Percentiles rank a stretch among this genome's conserved stretches.
phyloP scores from a whole-genome alignment of 202 grass and related monocot species.

The Zoysia matrella region DNA sequence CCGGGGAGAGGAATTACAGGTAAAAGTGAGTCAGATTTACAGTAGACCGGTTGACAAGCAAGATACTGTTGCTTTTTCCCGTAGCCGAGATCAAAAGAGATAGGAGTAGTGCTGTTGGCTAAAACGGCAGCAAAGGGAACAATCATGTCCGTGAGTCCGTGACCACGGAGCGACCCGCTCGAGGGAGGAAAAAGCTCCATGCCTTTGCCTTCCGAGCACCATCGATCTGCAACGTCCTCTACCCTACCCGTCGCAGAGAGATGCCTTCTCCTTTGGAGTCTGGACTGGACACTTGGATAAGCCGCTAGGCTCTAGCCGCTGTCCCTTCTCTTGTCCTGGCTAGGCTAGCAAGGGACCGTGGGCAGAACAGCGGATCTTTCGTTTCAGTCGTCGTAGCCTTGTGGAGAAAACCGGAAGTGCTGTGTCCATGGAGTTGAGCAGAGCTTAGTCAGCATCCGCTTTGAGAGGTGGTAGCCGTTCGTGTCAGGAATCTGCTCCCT shows the following conservation, averaged over 20 bases:
- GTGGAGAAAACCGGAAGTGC: constrained; percentile 18
- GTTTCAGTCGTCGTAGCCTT: constrained; percentile 24
- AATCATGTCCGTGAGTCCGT: too few species aligned
- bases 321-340: background rate
- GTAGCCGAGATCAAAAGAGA: constrained; percentile 43
- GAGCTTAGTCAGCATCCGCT: constrained; percentile 22
- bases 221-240: too few species aligned
- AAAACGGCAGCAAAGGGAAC: constrained; percentile 50
- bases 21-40: background rate
- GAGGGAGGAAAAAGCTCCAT: constrained; percentile 1
- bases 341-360: background rate
- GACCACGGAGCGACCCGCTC: too few species aligned
- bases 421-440: background rate
- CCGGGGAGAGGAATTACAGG: background rate
- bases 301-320: background rate
- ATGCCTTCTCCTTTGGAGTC: constrained; percentile 11
- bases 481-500: constrained; percentile 46
- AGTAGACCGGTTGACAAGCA: background rate
- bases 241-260: too few species aligned
- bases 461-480: constrained; percentile 13
- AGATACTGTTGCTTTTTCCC: constrained; percentile 7
- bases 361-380: background rate
- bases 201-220: constrained; percentile 32
- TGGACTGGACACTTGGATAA: constrained; percentile 53
- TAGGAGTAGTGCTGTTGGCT: constrained; percentile 53